Evolutionary conservation across 495 filamentous ascomycete species (phyloP).

Genomic region (Entonaema liquescens): DNA sequence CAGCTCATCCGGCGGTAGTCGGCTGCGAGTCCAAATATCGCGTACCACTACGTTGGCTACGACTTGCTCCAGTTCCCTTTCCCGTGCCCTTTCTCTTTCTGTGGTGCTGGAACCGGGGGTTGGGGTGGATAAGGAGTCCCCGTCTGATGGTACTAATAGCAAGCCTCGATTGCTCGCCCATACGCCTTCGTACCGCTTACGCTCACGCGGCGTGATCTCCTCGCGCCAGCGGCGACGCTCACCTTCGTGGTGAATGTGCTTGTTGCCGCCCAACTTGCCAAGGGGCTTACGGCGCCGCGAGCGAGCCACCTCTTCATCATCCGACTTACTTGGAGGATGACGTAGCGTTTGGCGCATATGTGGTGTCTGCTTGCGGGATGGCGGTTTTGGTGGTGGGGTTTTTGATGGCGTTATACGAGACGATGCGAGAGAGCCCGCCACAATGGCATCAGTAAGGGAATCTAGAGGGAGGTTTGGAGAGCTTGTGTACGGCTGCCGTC

Average conservation of each 20-base stretch:
- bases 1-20: constrained; percentile 71
- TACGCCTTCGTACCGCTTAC: constrained; percentile 93
- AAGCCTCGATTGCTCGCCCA: constrained; percentile 93
- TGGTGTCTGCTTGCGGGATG: constrained; percentile 48
- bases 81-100: neutral
- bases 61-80: constrained; percentile 50
- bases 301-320: constrained; percentile 62
- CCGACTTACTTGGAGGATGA: constrained; percentile 63
- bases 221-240: constrained; percentile 85
- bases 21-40: constrained; percentile 85
- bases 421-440: constrained; percentile 84
- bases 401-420: constrained; percentile 55
- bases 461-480: constrained; percentile 48
- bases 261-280: constrained; percentile 50
- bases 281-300: constrained; percentile 54
- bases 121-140: neutral
- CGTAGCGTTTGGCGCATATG: constrained; percentile 79
- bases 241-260: constrained; percentile 88
- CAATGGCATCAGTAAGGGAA: constrained; percentile 74
- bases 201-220: constrained; percentile 76
- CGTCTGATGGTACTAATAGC: constrained; percentile 46
- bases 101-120: neutral
- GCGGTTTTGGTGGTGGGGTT: constrained; percentile 37
- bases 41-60: constrained; percentile 82
- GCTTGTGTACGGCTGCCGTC: constrained; percentile 15